Percentiles rank a stretch among this genome's conserved stretches.
Evolutionary conservation across 306 rosid genomes (phyloP).

Genomic region (Mucuna pruriens): DNA sequence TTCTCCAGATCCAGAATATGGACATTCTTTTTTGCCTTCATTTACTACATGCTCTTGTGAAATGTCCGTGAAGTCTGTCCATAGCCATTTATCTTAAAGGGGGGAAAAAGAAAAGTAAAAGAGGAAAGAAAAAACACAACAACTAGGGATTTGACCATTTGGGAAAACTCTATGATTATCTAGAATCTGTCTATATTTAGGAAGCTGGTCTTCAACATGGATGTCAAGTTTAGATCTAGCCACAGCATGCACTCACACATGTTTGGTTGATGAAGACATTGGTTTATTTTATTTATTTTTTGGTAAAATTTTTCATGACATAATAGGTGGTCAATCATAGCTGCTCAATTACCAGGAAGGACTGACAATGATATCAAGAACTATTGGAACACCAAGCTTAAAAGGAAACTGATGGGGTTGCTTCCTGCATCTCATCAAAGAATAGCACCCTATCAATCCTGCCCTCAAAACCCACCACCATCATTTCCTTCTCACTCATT

Average conservation of each 20-base stretch:
- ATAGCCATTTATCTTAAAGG: slow-evolving; percentile 33
- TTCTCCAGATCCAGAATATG: slow-evolving; percentile 37
- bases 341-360: slow-evolving; percentile 89
- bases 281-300: background rate
- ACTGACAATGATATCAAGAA: slow-evolving; percentile 96
- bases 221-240: slow-evolving; percentile 55
- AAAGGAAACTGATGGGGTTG: slow-evolving; percentile 79
- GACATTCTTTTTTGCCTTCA: background rate
- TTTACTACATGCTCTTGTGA: background rate
- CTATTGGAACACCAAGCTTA: slow-evolving; percentile 97
- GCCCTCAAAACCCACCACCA: slow-evolving; percentile 32
- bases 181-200: slow-evolving; percentile 40
- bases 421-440: slow-evolving; percentile 44
- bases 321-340: slow-evolving; percentile 93
- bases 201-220: slow-evolving; percentile 38
- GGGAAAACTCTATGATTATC: background rate
- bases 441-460: slow-evolving; percentile 42
- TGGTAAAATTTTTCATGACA: background rate
- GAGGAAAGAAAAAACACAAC: background rate
- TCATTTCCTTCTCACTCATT: slow-evolving; percentile 33
- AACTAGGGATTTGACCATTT: slow-evolving; percentile 13
- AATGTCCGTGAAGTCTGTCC: slow-evolving; percentile 23
- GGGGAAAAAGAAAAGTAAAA: slow-evolving; percentile 13
- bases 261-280: slow-evolving; percentile 6
- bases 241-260: slow-evolving; percentile 30